Evolutionary conservation across 2,329 filamentous ascomycete genomes (phyloP).

Genomic region (Elsinoe necatrix): DNA sequence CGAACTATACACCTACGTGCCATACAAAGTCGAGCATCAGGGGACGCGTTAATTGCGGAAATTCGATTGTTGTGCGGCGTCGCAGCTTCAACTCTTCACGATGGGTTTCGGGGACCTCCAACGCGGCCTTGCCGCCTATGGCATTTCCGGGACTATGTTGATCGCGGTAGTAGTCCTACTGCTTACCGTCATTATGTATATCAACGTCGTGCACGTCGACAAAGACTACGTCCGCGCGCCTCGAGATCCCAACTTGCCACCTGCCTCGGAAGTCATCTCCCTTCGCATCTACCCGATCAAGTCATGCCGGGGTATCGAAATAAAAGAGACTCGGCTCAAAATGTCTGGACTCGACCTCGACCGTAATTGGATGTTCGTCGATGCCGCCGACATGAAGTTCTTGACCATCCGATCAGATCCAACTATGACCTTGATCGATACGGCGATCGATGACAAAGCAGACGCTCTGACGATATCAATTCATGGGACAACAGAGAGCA

Average conservation of each 20-base stretch:
- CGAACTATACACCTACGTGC: too few species aligned
- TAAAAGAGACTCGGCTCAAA: constrained; percentile 44
- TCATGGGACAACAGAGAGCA: constrained; percentile 32
- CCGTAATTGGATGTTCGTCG: constrained; percentile 59
- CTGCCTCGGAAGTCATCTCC: constrained; percentile 36
- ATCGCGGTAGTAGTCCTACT: constrained; percentile 23
- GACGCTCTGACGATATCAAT: constrained; percentile 43
- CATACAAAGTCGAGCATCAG: too few species aligned
- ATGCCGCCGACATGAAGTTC: constrained; percentile 46
- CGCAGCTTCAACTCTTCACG: neutral
- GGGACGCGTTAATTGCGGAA: too few species aligned
- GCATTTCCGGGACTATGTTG: constrained; percentile 22
- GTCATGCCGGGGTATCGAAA: constrained; percentile 54
- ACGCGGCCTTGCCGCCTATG: constrained; percentile 12
- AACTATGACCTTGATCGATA: constrained; percentile 55
- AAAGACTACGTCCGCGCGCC: constrained; percentile 21
- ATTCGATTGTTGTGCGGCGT: too few species aligned
- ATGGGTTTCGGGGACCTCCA: constrained; percentile 11
- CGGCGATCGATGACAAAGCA: constrained; percentile 37
- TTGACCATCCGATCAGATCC: constrained; percentile 54
- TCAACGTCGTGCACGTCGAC: constrained; percentile 20
- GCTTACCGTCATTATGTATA: constrained; percentile 22
- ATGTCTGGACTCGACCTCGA: constrained; percentile 54
- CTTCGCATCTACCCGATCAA: constrained; percentile 58
- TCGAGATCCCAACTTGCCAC: constrained; percentile 27